Base-by-base conservation (phyloP, 495 filamentous ascomycete genomes). In the Trichoderma reesei region DNA sequence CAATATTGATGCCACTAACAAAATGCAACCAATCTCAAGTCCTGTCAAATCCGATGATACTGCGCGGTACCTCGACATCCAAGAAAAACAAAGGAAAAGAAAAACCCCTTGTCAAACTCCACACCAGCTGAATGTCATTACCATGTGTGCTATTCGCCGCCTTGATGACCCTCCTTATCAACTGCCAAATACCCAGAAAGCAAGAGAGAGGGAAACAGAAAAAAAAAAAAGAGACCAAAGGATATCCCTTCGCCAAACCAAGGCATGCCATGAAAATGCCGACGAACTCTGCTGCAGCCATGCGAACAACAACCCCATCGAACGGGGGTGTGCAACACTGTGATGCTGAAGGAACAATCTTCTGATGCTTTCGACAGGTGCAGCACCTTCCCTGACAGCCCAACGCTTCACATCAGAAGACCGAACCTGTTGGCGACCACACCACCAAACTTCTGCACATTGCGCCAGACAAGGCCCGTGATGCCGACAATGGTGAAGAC, bases 401-500 rank as follows among this genome's bases (percentile, higher is more conserved):
- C 26, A 26, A 26, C 26, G 26, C 26, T 26, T 26, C 26, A 56
- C 51, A 8, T 26, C 9, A 3, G 2, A 5, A 56, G 34, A 10
- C 60, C 60, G 36, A 39, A 61, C 16, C 60, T 13, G 10, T 9
- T 18, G 13, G 38, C 61, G n/a, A 44, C 67, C 69, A 72, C 13
- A 65, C 59, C 66, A 16, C 51, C 51, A 56, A 56, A 56, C 34
- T 69, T 75, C 3, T 72, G 59, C 38, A 75, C 46, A 33, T 73
- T 65, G 39, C 72, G 78, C 34, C 70, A 65, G 7, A 75, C 5
- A 41, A 81, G 64, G 2, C 70, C 76, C 20, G 76, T 70, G 7
- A 68, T 64, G 54, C 73, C 78, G 26, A 78, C 65, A 60, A 80
- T 72, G n/a, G 68, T 67, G 16, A 80, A 85, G 8, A 84, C 76